Base-by-base conservation (phyloP, 2,329 filamentous ascomycete species). In the Sordariomycetes sp. region DNA sequence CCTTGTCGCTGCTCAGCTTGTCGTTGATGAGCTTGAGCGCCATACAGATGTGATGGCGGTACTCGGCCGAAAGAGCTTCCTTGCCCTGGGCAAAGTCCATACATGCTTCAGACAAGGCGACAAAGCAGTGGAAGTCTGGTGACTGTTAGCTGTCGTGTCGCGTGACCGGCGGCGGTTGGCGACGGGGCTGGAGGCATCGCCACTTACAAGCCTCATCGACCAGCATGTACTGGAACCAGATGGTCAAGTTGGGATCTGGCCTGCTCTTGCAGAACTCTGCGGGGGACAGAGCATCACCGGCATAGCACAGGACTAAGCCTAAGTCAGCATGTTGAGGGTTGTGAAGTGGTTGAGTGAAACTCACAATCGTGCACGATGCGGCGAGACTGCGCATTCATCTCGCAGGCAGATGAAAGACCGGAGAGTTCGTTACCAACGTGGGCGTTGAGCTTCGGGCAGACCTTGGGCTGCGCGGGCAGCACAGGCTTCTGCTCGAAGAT, bases 151-250 rank as follows among this genome's bases (percentile, higher is more conserved):
- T 24, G 21, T 24, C 25, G n/a, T 12, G n/a, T 14, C 9, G 12
- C 15, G 25, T 27, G 25, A 27, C 12, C 25, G 6, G 6, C 6
- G n/a, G 25, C 6, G 28, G 11, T 6, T 30, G 28, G 28, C 28
- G 28, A 23, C 23, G 23, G 14, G 15, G 15, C 14, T 5, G 25
- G 5, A 25, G 18, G 21, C 14, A n/a, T 34, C 7, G 14, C 3
- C 14, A 42, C 48, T 34, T 36, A 55, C 53, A 55, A 16, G 51
- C 53, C 41, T 57, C 48, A 24, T 54, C 51, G 19, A 42, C 16
- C 21, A 53, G 48, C 21, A 48, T 43, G 35, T 46, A 46, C 29
- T 42, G 30, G 8, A 52, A 32, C 43, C 50, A 54, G 8, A 46
- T 41, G 10, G 30, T 30, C 8, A 40, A 32, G 5, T 31, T 32